Conservation (phyloP, 768 basidiomycete genomes). For the Cantharellus cinnabarinus region DNA sequence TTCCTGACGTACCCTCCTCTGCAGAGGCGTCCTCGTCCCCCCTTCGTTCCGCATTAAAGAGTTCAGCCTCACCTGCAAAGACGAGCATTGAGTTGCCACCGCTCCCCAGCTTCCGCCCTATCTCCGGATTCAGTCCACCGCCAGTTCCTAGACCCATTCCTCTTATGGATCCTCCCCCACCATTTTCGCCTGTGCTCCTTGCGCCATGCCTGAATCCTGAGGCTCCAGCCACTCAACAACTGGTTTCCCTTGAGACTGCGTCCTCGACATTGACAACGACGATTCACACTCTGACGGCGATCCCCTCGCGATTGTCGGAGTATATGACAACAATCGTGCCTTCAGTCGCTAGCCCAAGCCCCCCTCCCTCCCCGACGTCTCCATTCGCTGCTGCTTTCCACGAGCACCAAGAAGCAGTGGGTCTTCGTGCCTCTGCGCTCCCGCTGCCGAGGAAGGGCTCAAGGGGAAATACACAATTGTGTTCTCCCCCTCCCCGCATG, state of each 20-base stretch:
- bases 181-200: neutral
- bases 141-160: neutral
- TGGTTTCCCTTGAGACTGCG: neutral
- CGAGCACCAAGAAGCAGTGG: slow-evolving; percentile 23
- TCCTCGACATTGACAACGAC: neutral
- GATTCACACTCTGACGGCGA: neutral
- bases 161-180: neutral
- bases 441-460: slow-evolving; percentile 21
- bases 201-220: neutral
- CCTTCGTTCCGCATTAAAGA: neutral
- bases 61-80: neutral
- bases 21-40: neutral
- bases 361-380: slow-evolving; percentile 11
- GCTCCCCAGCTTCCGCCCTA: slow-evolving; percentile 1
- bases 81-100: neutral
- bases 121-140: neutral
- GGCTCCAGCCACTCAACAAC: neutral
- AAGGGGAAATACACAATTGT: too few relatives aligned
- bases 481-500: slow-evolving; percentile 10
- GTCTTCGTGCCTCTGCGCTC: neutral
- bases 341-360: slow-evolving; percentile 18
- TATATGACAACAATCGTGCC: neutral
- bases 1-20: neutral
- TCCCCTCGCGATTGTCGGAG: neutral
- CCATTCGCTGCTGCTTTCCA: slow-evolving; percentile 33